Conservation (phyloP, 768 basidiomycete species). For the Russula dissimulans region DNA sequence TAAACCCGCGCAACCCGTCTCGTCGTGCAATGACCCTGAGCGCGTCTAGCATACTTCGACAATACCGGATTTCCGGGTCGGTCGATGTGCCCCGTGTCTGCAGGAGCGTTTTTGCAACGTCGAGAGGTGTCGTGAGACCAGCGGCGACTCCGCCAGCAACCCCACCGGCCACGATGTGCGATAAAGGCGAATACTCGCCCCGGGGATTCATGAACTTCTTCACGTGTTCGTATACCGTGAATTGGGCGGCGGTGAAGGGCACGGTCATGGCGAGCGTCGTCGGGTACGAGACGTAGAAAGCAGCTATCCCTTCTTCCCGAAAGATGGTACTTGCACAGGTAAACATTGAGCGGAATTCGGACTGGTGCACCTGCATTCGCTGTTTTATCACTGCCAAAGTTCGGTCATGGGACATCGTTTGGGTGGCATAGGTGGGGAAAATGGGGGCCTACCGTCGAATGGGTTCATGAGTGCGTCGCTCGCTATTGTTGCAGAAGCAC, state of each 20-base stretch:
- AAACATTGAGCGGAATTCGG: conserved; percentile 78
- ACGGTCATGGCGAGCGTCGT: conserved; percentile 95
- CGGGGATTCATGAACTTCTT: conserved; percentile 81
- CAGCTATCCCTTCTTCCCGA: conserved; percentile 71
- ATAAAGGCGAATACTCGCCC: conserved; percentile 82
- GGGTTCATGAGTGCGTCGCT: conserved; percentile 99
- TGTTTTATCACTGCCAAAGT: conserved; percentile 83
- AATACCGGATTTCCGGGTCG: conserved; percentile 76
- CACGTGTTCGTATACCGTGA: conserved; percentile 90
- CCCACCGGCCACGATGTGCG: conserved; percentile 89
- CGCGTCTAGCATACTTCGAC: conserved; percentile 80
- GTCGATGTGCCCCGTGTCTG: conserved; percentile 90
- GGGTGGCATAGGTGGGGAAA: background rate
- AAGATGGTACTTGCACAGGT: conserved; percentile 84
- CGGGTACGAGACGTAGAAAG: conserved; percentile 98
- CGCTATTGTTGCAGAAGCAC: conserved; percentile 89
- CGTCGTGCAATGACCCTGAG: conserved; percentile 79
- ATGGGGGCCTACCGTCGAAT: conserved; percentile 73
- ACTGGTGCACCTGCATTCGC: conserved; percentile 96
- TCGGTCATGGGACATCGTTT: conserved; percentile 7
- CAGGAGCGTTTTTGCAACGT: conserved; percentile 94
- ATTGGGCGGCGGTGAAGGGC: conserved; percentile 97
- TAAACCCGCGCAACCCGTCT: conserved; percentile 81
- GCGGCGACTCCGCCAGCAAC: conserved; percentile 91
- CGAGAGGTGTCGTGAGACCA: conserved; percentile 91